Evolutionary conservation across 225 moss, liverwort and hornwort species (phyloP).

Genomic region (Polytrichum formosum): DNA sequence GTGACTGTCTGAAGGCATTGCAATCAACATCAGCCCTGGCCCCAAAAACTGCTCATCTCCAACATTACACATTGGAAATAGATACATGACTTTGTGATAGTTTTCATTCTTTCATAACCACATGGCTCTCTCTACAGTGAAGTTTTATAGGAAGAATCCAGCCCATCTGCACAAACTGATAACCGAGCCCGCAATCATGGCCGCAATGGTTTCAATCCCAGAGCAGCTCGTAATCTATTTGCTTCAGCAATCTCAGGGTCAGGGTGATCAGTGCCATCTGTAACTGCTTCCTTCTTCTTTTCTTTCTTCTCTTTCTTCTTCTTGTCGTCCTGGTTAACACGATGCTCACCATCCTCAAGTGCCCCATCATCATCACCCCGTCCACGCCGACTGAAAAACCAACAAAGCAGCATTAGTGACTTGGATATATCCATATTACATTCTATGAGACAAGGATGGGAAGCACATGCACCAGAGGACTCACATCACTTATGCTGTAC

Average conservation of each 20-base stretch:
- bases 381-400: constrained; percentile 29
- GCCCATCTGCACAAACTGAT: not conserved
- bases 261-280: constrained; percentile 94
- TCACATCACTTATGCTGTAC: too few species aligned
- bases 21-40: too few species aligned
- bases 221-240: constrained; percentile 77
- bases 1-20: too few species aligned
- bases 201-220: constrained; percentile 86
- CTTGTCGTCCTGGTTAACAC: constrained; percentile 57
- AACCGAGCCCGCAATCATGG: constrained; percentile 22
- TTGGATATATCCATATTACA: too few species aligned
- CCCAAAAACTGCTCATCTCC: too few species aligned
- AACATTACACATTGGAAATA: too few species aligned
- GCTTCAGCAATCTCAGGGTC: constrained; percentile 94
- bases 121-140: too few species aligned
- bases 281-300: constrained; percentile 68
- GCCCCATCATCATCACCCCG: constrained; percentile 74
- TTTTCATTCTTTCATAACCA: too few species aligned
- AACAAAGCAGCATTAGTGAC: too few species aligned
- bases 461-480: too few species aligned
- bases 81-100: too few species aligned
- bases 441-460: too few species aligned
- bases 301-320: constrained; percentile 47
- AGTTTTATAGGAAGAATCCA: not conserved
- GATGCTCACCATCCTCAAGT: constrained; percentile 93